These are phyloP conservation scores for Paralagenidium karlingii DNA, from an alignment of 352 stramenopile genomes.

Conservation along the genomic window DNA sequence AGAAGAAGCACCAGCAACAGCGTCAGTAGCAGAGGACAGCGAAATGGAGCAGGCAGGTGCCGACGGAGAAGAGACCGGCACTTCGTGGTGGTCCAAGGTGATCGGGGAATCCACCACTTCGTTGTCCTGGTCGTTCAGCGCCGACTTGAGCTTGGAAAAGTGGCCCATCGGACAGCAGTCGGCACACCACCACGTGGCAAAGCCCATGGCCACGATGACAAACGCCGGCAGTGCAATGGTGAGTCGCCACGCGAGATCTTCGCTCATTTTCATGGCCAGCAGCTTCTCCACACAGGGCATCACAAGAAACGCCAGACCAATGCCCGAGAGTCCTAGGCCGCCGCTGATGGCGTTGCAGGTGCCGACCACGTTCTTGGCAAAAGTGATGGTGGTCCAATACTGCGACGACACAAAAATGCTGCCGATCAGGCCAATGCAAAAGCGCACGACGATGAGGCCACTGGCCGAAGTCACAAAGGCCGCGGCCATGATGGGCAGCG, in stretches of 20 bases:
- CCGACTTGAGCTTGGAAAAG: constrained; percentile 70
- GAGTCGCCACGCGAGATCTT: constrained; percentile 85
- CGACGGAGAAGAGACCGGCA: background rate
- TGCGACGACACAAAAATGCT: constrained; percentile 91
- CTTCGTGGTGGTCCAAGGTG: constrained; percentile 7
- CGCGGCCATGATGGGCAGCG: constrained; percentile 76
- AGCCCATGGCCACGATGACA: constrained; percentile 68
- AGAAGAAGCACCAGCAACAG: background rate
- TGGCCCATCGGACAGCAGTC: constrained; percentile 89
- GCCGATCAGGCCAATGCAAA: constrained; percentile 92
- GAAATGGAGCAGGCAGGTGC: constrained; percentile 6
- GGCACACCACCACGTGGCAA: constrained; percentile 55
- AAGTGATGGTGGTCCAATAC: constrained; percentile 93
- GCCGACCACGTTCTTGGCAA: constrained; percentile 88
- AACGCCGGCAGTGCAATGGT: constrained; percentile 84
- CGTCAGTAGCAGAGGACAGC: background rate
- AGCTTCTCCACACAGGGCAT: constrained; percentile 80
- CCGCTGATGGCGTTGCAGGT: constrained; percentile 88
- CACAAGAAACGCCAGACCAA: constrained; percentile 83
- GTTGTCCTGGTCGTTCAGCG: constrained; percentile 28
- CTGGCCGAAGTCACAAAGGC: constrained; percentile 76
- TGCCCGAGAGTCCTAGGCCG: constrained; percentile 89
- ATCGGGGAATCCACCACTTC: constrained; percentile 35
- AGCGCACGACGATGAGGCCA: constrained; percentile 76
- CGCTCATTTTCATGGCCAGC: constrained; percentile 55